Percentiles rank a stretch among this genome's conserved stretches.
These are phyloP conservation scores for Straminergon stramineum DNA, from an alignment of 225 moss, liverwort and hornwort genomes.

Conservation along the genomic window DNA sequence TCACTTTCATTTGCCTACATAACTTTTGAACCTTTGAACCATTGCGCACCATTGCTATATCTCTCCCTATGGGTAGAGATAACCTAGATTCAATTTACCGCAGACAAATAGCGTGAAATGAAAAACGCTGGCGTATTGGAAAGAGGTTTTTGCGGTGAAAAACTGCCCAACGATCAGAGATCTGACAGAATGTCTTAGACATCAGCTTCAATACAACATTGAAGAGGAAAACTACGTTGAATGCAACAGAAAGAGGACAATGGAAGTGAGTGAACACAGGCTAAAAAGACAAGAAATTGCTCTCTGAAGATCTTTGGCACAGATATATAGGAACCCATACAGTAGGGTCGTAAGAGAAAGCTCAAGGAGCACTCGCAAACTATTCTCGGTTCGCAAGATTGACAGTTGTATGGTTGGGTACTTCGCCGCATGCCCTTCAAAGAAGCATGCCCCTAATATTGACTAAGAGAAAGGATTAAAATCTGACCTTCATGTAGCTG, in stretches of 20 bases:
- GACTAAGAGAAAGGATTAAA: background rate
- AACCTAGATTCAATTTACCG: background rate
- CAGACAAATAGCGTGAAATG: background rate
- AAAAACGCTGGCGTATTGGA: background rate
- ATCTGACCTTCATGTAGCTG: conserved; percentile 68
- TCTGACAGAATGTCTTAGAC: background rate
- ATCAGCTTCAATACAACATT: background rate
- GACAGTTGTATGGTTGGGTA: background rate
- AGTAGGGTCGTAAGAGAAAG: background rate
- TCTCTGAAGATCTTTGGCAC: background rate
- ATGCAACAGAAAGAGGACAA: background rate
- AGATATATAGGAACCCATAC: background rate
- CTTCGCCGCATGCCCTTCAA: background rate
- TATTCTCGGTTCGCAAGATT: background rate
- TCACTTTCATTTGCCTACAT: background rate
- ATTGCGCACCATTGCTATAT: background rate
- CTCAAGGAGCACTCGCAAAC: background rate
- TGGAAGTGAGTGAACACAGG: background rate
- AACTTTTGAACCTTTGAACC: background rate
- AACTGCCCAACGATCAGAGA: background rate
- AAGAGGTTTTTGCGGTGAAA: background rate
- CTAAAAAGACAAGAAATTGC: background rate
- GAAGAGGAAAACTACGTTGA: background rate
- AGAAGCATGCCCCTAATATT: background rate
- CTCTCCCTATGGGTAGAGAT: background rate